Evolutionary conservation across 2,329 filamentous ascomycete genomes (phyloP).

Genomic region (Teratosphaeriaceae sp.): DNA sequence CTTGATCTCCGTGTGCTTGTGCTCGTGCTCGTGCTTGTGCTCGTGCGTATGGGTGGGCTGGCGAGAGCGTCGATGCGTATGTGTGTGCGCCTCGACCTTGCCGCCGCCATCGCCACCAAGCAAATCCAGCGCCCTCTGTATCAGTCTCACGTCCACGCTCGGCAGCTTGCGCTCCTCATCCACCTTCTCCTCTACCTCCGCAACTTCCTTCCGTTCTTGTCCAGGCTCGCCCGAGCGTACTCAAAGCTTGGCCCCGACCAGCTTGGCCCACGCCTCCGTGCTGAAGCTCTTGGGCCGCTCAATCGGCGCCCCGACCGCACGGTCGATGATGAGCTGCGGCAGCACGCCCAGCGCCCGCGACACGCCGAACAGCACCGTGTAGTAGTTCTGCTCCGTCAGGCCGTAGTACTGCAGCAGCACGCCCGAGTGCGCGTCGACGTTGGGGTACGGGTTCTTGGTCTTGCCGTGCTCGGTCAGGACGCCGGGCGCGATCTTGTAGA

Average conservation of each 20-base stretch:
- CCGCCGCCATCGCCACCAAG: conserved; percentile 24
- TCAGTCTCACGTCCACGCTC: conserved; percentile 7
- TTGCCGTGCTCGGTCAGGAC: conserved; percentile 99
- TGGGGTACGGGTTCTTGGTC: conserved; percentile 99
- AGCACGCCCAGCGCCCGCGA: conserved; percentile 97
- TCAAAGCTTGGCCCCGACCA: conserved; percentile 86
- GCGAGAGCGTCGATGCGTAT: too few species aligned
- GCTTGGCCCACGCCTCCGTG: conserved; percentile 92
- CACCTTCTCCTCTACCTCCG: background rate
- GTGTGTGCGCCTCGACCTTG: conserved; percentile 8
- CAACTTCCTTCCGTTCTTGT: background rate
- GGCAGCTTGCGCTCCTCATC: conserved; percentile 1
- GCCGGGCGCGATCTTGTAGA: conserved; percentile 99
- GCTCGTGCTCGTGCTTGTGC: too few species aligned
- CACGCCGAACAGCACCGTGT: conserved; percentile 99
- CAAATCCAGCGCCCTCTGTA: conserved; percentile 16
- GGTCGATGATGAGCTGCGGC: conserved; percentile 99
- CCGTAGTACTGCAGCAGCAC: conserved; percentile 99
- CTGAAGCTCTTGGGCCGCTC: conserved; percentile 99
- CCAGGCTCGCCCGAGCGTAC: conserved; percentile 10
- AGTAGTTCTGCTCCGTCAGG: conserved; percentile 98
- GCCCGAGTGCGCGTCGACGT: conserved; percentile 98
- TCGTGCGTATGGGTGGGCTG: too few species aligned
- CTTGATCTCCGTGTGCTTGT: too few species aligned
- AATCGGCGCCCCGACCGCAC: conserved; percentile 91